Evolutionary conservation across 2,329 filamentous ascomycete species (phyloP).

Genomic region (Penicillium sp.): DNA sequence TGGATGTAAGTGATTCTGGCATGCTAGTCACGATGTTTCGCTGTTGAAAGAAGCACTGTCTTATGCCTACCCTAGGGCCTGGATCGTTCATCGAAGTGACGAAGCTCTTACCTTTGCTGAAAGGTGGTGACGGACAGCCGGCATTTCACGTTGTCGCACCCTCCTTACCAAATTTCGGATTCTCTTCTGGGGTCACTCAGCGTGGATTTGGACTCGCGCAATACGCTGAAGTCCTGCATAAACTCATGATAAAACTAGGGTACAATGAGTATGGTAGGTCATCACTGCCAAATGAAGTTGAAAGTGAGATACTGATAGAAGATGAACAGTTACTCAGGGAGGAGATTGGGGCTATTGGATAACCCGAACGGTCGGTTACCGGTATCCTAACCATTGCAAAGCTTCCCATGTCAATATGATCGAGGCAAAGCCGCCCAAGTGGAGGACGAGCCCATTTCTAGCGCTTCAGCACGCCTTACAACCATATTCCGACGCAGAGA

Average conservation of each 20-base stretch:
- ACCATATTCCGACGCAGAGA: slow-evolving; percentile 23
- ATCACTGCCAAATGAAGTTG: neutral
- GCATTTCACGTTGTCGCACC: slow-evolving; percentile 60
- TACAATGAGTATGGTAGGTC: slow-evolving; percentile 62
- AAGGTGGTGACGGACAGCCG: slow-evolving; percentile 40
- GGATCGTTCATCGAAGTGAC: slow-evolving; percentile 66
- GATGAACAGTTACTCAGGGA: slow-evolving; percentile 55
- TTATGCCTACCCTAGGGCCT: slow-evolving; percentile 48
- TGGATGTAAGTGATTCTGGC: slow-evolving; percentile 56
- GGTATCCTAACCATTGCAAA: slow-evolving; percentile 62
- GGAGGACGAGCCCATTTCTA: slow-evolving; percentile 59
- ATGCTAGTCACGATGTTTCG: neutral
- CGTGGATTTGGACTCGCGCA: slow-evolving; percentile 62
- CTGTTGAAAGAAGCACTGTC: neutral
- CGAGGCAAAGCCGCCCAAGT: slow-evolving; percentile 52
- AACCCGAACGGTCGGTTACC: slow-evolving; percentile 63
- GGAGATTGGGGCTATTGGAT: slow-evolving; percentile 73
- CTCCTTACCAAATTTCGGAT: slow-evolving; percentile 61
- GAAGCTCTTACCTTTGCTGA: slow-evolving; percentile 51
- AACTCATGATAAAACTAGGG: slow-evolving; percentile 70
- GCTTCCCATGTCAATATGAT: slow-evolving; percentile 69
- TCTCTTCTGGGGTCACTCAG: slow-evolving; percentile 49
- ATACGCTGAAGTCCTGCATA: slow-evolving; percentile 68
- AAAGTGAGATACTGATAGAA: neutral
- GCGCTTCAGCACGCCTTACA: slow-evolving; percentile 41